Evolutionary conservation across 108 stramenopile species (phyloP), one percentile per base, ranked within the genome.

Genomic region (Parietichytrium sp.): DNA sequence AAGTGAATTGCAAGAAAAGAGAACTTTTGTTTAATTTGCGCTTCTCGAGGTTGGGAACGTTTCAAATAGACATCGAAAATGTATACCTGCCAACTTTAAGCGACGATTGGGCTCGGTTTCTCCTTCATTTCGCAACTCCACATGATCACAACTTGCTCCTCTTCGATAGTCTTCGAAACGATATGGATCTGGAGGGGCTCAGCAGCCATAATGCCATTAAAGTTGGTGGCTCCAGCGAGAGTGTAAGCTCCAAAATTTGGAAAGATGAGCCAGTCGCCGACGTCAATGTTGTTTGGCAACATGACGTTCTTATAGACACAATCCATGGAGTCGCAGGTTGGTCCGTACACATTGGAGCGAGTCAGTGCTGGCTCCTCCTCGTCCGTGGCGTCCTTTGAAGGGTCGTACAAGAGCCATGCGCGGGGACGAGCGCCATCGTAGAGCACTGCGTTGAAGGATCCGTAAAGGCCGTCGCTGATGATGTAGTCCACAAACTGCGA

Each of bases 171-270:
- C n/a, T n/a, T n/a, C n/a, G n/a, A n/a, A n/a, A n/a, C n/a, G n/a
- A n/a, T n/a, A n/a, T 4, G 18, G 48, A 54, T 48, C 54, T 84
- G 81, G 8, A 18, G 29, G 3, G 29, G 7, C 25, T 54, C 47
- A 36, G 84, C 80, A 23, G 81, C 29, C 6, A 61, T 26, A 26
- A 93, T 93, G 7, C 94, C 94, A 77, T 93, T 93, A 87, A 93
- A 94, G 27, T 84, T 79, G 36, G 80, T 86, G 3, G 93, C 91
- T 29, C 92, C 92, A 3, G 94, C 92, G 72, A 86, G 88, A 49
- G 94, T 95, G 87, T 96, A 96, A 8, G 95, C 95, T 26, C 95
- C 95, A 93, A 93, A 93, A 88, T 91, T 90, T 20, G 93, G 83
- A 79, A 94, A 94, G 84, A 93, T 93, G 81, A 96, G 80, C 91